These are phyloP conservation scores for Clavulina sp. DNA, from an alignment of 768 basidiomycete species.

Conservation along the genomic window DNA sequence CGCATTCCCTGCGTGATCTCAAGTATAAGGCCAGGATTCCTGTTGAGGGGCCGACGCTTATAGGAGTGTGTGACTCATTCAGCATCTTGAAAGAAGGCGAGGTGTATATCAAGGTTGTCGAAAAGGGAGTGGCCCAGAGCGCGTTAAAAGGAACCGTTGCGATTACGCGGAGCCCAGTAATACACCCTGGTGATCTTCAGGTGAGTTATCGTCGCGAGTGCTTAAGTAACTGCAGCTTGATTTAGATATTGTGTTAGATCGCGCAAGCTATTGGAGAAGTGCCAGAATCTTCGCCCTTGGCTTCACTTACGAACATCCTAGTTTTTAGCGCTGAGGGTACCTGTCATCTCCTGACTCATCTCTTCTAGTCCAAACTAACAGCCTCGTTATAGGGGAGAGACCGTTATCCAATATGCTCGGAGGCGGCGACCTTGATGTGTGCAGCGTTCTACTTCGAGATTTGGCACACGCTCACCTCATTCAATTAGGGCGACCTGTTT, in stretches of 20 bases:
- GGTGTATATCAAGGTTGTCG: not conserved
- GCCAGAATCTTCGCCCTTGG: not conserved
- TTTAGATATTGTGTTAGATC: no score
- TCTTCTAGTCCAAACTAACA: no score
- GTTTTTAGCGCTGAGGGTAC: not conserved
- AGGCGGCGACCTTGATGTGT: constrained; percentile 48
- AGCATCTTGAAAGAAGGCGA: constrained; percentile 32
- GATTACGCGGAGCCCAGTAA: not conserved
- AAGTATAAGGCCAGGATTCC: constrained; percentile 53
- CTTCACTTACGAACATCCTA: not conserved
- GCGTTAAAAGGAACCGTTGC: not conserved
- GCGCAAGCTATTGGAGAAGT: not conserved
- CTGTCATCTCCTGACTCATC: not conserved
- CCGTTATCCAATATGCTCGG: constrained; percentile 46
- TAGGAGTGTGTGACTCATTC: constrained; percentile 54
- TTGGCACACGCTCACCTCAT: not conserved
- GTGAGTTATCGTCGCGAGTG: no score
- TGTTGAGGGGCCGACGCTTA: constrained; percentile 33
- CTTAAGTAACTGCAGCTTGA: not conserved
- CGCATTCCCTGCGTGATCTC: constrained; percentile 44
- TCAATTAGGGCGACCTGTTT: constrained; percentile 26
- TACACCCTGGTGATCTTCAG: not conserved
- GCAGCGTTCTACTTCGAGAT: no score
- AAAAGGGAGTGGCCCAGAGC: not conserved
- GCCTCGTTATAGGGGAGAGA: constrained; percentile 22